Conservation (phyloP, 164 flowering plant species). For the Annona squamosa region DNA sequence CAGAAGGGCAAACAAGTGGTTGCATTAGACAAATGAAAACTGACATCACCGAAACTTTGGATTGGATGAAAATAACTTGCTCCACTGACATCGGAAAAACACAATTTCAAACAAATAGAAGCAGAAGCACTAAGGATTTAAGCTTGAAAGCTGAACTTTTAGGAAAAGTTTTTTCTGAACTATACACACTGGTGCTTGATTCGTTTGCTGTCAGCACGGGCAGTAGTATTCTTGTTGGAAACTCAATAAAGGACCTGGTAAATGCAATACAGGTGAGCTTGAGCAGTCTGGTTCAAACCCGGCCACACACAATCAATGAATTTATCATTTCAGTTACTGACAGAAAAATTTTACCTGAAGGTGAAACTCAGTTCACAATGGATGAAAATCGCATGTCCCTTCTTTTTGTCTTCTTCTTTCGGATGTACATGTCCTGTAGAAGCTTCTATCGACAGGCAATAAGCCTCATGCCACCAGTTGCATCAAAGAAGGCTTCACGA, state of each 20-base stretch:
- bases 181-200: slow-evolving; percentile 56
- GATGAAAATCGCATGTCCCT: slow-evolving; percentile 24
- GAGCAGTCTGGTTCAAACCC: slow-evolving; percentile 32
- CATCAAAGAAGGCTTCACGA: slow-evolving; percentile 47
- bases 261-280: slow-evolving; percentile 35
- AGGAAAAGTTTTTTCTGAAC: slow-evolving; percentile 59
- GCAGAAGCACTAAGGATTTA: slow-evolving; percentile 11
- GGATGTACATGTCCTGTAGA: slow-evolving; percentile 56
- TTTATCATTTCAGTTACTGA: slow-evolving; percentile 37
- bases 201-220: slow-evolving; percentile 55
- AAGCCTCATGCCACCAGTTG: slow-evolving; percentile 63
- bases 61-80: slow-evolving; percentile 48
- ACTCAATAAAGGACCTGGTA: slow-evolving; percentile 47
- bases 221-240: slow-evolving; percentile 54
- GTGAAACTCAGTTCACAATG: slow-evolving; percentile 6
- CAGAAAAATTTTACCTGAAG: slow-evolving; percentile 12
- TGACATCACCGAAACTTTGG: slow-evolving; percentile 63
- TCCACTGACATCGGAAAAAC: slow-evolving; percentile 21
- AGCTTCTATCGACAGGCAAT: slow-evolving; percentile 59
- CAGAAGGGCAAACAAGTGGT: slow-evolving; percentile 85
- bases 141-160: slow-evolving; percentile 44
- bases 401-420: slow-evolving; percentile 61
- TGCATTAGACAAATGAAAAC: slow-evolving; percentile 37
- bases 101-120: slow-evolving; percentile 8
- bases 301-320: slow-evolving; percentile 24